These are phyloP conservation scores for Venturia nashicola DNA, from an alignment of 2,329 filamentous ascomycete genomes.

Conservation along the genomic window DNA sequence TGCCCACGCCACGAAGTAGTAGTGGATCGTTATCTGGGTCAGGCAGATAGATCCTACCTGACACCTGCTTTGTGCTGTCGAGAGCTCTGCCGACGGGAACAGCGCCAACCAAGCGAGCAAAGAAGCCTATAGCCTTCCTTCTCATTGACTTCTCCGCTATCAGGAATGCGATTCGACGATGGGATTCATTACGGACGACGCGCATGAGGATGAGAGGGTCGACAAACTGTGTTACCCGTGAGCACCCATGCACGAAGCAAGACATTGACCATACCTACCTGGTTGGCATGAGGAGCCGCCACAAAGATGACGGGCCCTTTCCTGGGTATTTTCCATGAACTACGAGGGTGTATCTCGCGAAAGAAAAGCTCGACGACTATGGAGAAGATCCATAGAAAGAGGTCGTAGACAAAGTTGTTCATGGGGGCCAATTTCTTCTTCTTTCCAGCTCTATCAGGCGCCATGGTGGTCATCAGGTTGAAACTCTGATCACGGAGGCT, in stretches of 20 bases:
- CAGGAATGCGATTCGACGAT: conserved; percentile 79
- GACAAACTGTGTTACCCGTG: conserved; percentile 55
- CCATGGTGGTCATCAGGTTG: not conserved
- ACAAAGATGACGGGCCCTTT: conserved; percentile 88
- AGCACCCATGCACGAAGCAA: not conserved
- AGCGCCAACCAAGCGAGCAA: conserved; percentile 72
- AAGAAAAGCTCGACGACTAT: conserved; percentile 94
- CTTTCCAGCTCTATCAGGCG: not conserved
- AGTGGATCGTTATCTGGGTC: conserved; percentile 78
- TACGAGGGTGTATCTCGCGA: conserved; percentile 87
- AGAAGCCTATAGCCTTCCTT: conserved; percentile 75
- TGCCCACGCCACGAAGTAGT: conserved; percentile 66
- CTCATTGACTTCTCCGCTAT: conserved; percentile 94
- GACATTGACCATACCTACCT: conserved; percentile 41
- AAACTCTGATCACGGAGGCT: not conserved
- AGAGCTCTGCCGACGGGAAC: conserved; percentile 90
- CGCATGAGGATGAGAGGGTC: conserved; percentile 90
- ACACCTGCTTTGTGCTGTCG: conserved; percentile 69
- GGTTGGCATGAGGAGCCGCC: conserved; percentile 91
- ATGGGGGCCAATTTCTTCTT: conserved; percentile 6
- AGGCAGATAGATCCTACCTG: conserved; percentile 75
- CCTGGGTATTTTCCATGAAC: conserved; percentile 87
- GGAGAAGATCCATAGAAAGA: conserved; percentile 64
- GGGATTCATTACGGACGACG: conserved; percentile 73
- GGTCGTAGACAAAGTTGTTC: conserved; percentile 55